Conservation (phyloP, 2,329 filamentous ascomycete genomes). For the Westerdykella sp. region DNA sequence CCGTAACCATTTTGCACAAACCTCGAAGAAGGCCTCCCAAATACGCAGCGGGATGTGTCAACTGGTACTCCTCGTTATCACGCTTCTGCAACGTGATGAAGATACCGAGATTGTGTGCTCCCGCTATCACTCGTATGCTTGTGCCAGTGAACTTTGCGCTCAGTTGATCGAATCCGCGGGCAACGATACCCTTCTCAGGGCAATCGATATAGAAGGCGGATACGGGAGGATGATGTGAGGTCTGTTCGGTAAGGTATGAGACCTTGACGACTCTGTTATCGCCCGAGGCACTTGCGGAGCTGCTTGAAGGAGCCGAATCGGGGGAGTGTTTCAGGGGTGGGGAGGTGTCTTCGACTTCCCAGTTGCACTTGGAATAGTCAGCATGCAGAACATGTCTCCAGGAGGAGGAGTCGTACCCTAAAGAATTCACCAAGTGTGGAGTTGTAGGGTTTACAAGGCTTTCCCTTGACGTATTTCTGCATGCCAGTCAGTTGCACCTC, state of each 20-base stretch:
- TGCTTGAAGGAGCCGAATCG: conserved; percentile 38
- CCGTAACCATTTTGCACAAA: conserved; percentile 8
- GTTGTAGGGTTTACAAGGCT: conserved; percentile 98
- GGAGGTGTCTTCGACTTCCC: conserved; percentile 79
- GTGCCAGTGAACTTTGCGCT: conserved; percentile 97
- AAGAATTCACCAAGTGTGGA: conserved; percentile 97
- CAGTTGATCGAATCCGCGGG: conserved; percentile 90
- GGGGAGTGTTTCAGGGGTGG: conserved; percentile 49
- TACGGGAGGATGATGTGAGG: conserved; percentile 93
- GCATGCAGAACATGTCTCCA: not conserved
- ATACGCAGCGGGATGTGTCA: conserved; percentile 91
- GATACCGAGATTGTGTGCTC: conserved; percentile 90
- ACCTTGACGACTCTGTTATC: conserved; percentile 59
- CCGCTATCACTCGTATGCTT: conserved; percentile 82
- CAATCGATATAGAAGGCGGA: conserved; percentile 94
- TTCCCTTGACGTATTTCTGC: conserved; percentile 94
- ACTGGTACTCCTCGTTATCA: conserved; percentile 84
- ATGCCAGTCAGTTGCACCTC: conserved; percentile 12
- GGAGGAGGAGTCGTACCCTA: conserved; percentile 53
- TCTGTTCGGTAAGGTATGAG: conserved; percentile 95
- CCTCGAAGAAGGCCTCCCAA: conserved; percentile 79
- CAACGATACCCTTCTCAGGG: conserved; percentile 80
- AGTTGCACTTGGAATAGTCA: conserved; percentile 64
- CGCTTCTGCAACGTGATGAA: conserved; percentile 80
- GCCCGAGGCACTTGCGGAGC: conserved; percentile 32